phyloP scores from a whole-genome alignment of 2,329 filamentous ascomycete species.

The Whalleya microplaca region DNA sequence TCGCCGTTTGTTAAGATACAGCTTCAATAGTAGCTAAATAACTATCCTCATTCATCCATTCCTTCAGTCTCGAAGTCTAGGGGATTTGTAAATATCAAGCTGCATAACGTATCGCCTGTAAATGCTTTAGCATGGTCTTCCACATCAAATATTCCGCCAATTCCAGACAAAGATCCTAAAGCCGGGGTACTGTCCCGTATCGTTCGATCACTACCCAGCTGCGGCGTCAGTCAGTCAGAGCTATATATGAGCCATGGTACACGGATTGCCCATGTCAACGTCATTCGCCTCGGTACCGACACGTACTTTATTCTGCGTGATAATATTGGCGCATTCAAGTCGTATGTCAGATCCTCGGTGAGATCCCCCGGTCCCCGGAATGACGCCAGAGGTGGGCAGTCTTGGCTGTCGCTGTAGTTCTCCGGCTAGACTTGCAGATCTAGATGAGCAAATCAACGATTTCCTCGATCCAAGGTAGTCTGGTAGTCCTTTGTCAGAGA shows the following conservation, averaged over 20 bases:
- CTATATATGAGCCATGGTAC: not conserved
- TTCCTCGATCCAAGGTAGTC: not conserved
- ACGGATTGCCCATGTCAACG: not conserved
- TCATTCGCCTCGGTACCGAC: not conserved
- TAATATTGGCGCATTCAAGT: not conserved
- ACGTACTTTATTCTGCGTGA: not conserved
- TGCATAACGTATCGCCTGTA: no score
- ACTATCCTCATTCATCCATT: no score
- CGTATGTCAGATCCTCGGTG: not conserved
- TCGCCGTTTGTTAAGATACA: no score
- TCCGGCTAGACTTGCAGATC: conserved; percentile 8
- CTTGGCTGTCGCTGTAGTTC: not conserved
- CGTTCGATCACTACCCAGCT: not conserved
- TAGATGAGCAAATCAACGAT: conserved; percentile 15
- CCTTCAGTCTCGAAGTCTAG: no score
- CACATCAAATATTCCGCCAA: no score
- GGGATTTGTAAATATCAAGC: no score
- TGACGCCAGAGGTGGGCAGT: not conserved
- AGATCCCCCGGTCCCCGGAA: not conserved
- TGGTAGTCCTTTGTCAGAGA: not conserved
- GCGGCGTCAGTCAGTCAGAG: not conserved
- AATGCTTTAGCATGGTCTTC: no score
- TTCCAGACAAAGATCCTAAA: no score
- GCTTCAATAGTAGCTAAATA: no score
- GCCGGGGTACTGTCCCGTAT: no score